phyloP scores from a whole-genome alignment of 2,329 filamentous ascomycete species.

The Trichophyton mentagrophytes region DNA sequence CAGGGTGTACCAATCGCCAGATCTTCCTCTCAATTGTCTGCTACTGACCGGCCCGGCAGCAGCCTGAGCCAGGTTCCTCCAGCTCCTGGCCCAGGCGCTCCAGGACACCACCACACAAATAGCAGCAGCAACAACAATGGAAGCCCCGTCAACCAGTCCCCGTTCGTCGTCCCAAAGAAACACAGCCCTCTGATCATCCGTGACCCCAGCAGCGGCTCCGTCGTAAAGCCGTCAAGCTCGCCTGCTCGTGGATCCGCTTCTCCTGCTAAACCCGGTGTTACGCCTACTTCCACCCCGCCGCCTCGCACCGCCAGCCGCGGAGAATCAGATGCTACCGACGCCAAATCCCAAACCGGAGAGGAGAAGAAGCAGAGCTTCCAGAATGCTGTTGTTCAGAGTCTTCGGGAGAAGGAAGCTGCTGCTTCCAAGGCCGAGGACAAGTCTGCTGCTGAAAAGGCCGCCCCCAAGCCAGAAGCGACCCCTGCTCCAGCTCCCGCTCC shows the following conservation, averaged over 20 bases:
- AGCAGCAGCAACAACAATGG: conserved; percentile 39
- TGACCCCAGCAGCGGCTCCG: conserved; percentile 63
- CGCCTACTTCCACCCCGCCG: conserved; percentile 67
- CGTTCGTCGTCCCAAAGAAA: conserved; percentile 53
- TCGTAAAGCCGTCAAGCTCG: conserved; percentile 59
- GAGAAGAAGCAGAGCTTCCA: conserved; percentile 71
- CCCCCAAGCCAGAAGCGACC: conserved; percentile 2
- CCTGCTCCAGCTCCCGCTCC: conserved; percentile 3
- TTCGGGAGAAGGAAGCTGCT: conserved; percentile 23
- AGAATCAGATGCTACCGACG: conserved; percentile 52
- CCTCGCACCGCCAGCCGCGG: conserved; percentile 58
- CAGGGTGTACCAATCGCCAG: conserved; percentile 65
- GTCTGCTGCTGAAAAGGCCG: conserved; percentile 14
- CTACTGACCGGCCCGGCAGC: conserved; percentile 51
- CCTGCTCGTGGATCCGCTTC: conserved; percentile 44
- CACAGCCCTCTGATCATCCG: conserved; percentile 73
- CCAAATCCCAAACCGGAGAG: conserved; percentile 60
- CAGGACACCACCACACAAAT: conserved; percentile 36
- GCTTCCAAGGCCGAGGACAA: conserved; percentile 18
- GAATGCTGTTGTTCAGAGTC: conserved; percentile 38
- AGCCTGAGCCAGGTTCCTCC: conserved; percentile 47
- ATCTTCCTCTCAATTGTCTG: conserved; percentile 65
- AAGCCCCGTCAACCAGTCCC: conserved; percentile 46
- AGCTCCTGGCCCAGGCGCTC: conserved; percentile 35
- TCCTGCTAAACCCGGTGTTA: conserved; percentile 37